Base-by-base conservation (phyloP, 768 basidiomycete genomes). In the Lentinula lateritia region DNA sequence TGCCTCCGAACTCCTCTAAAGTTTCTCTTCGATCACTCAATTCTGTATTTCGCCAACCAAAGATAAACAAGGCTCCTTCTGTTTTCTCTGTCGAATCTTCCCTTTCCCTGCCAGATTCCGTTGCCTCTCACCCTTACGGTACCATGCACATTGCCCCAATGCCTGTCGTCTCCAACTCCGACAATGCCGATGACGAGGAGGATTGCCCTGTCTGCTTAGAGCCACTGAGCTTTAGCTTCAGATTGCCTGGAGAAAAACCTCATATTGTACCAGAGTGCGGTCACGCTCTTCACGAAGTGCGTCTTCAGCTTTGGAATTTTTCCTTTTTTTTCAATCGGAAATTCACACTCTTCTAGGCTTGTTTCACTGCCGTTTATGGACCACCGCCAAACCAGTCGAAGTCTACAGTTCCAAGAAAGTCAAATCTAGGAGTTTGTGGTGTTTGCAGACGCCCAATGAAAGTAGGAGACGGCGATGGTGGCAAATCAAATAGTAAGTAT, bases 401-500 rank as follows among this genome's bases (percentile, higher is more conserved):
- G 67, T 75, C 80, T 54, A 71, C 85, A 56, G 72, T 84, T 6
- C 80, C 89, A 32, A 78, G 85, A 72, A 86, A 90, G 75, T 78
- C 90, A 50, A 89, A 92, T 70, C 78, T 97, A 23, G 97, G 97
- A 18, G 92, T 99, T 16, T 99, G 97, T 66, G 97, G 97, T 42
- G 94, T 98, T 2, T 99, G 97, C 71, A 82, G 97, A 67, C 83
- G 95, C 36, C 95, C 95, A 16, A 98, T 99, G 97, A 94, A 94
- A 70, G 83, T 99, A 15, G 90, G 89, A 23, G 94, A 96, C 61
- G 90, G 90, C 28, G 92, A 93, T 68, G 83, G 85, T 9, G 86
- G 87, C 62, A 93, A 91, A 77, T 88, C 84, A 38, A 96, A 95
- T 79, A 98, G 96, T 97, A 77, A 77, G 80, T 76, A 18, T 16